A percentile compares a stretch with the other conserved stretches of the same genome.
Conservation (phyloP, 148 eudicot genomes). For the Camellia japonica region DNA sequence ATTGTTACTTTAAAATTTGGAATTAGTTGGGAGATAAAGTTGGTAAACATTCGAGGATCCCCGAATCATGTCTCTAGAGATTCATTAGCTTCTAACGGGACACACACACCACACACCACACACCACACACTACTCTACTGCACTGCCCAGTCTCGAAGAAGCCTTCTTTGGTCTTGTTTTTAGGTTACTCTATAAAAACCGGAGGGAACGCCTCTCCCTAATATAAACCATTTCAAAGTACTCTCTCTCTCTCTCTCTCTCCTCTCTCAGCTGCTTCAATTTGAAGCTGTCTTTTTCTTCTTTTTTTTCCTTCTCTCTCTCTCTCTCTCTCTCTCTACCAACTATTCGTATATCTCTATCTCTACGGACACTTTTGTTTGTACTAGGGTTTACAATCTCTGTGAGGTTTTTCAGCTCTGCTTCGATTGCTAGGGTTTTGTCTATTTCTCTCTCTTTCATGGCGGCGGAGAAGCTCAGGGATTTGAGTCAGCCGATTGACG, state of each 20-base stretch:
- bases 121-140: too few species aligned
- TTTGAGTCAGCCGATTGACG: constrained; percentile 94
- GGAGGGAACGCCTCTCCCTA: constrained; percentile 23
- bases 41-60: too few species aligned
- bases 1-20: too few species aligned
- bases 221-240: constrained; percentile 20
- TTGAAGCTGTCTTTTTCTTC: constrained; percentile 60
- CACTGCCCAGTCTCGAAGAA: background rate
- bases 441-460: constrained; percentile 36
- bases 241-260: background rate
- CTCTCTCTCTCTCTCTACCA: background rate
- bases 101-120: too few species aligned
- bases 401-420: background rate
- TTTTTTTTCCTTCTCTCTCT: background rate
- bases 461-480: constrained; percentile 93
- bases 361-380: constrained; percentile 10
- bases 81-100: too few species aligned
- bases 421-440: constrained; percentile 27
- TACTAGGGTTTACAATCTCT: constrained; percentile 38
- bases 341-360: background rate
- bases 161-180: background rate
- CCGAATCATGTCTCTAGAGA: too few species aligned
- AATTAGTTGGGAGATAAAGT: too few species aligned
- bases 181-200: constrained; percentile 16
- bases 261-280: constrained; percentile 44